Base-by-base conservation (phyloP, 2,329 filamentous ascomycete genomes). In the Thielaviopsis musarum region DNA sequence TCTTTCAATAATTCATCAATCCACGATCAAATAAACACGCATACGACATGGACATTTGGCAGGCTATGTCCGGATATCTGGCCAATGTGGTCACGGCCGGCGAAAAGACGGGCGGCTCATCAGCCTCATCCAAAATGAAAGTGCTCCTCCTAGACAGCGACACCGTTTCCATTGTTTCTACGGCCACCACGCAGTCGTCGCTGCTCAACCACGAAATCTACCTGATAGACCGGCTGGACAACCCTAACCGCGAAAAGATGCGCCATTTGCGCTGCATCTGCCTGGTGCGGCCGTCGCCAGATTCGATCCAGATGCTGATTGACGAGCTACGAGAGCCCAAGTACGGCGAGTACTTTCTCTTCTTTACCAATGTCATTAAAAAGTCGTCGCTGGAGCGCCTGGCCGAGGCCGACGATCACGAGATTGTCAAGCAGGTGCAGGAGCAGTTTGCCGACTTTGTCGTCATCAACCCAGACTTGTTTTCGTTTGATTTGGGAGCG, bases 361-460 rank as follows among this genome's bases (percentile, higher is more conserved):
- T 94, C 71, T 95, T 98, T 71, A 97, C 90, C 76, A 98, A 98
- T 70, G 87, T 98, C 61, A 85, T 93, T 68, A 95, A 94, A 71
- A 98, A 98, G 72, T 97, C 93, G 1, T 88, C 91, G 0, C 77
- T 98, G 24, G 93, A 98, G 70, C 82, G 93, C 52, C 76, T 98
- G 52, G 93, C 93, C 38, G 94, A 98, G 75, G 91, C 93, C 26
- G 93, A 98, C 69, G 91, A 96, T 66, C 90, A 98, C 68, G 94
- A 98, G 72, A 89, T 98, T 41, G 91, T 98, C 64, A 94, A 91
- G 68, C 77, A 83, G 13, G 87, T 98, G 1, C 91, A 97, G 68
- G 93, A 98, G 72, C 88, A 95, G 69, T 98, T 97, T 70, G 90
- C 91, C 63, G 93, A 98, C 70, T 98, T 91, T 68, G 81, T 93